Evolutionary conservation across 495 filamentous ascomycete species (phyloP).

Genomic region (Extremus antarcticus): DNA sequence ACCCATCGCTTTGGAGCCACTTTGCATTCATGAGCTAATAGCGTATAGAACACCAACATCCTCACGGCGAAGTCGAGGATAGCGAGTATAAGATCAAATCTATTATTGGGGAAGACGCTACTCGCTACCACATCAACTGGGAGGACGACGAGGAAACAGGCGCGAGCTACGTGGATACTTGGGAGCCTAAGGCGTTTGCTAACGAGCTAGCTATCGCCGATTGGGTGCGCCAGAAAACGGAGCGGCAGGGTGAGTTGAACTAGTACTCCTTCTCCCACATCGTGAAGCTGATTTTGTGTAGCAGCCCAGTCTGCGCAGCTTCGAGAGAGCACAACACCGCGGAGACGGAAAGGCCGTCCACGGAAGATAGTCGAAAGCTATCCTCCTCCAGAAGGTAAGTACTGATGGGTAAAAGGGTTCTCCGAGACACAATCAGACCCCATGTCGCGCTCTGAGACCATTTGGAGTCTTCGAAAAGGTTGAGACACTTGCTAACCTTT

Average conservation of each 20-base stretch:
- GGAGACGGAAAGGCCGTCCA: not conserved
- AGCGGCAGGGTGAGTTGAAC: not conserved
- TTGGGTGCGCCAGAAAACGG: conserved; percentile 12
- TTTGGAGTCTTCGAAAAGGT: too few species aligned
- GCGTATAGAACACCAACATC: not conserved
- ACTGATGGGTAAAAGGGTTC: too few species aligned
- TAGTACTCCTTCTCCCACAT: too few species aligned
- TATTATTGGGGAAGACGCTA: conserved; percentile 16
- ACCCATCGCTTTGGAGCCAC: too few species aligned
- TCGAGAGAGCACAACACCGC: not conserved
- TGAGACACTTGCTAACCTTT: too few species aligned
- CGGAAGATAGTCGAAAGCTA: conserved; percentile 19
- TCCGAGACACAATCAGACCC: too few species aligned
- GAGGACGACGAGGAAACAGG: conserved; percentile 19
- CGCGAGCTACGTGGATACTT: conserved; percentile 16
- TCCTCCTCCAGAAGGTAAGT: not conserved
- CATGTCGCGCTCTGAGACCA: too few species aligned
- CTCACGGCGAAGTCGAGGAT: conserved; percentile 15
- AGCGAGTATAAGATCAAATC: conserved; percentile 4
- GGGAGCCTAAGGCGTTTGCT: conserved; percentile 22
- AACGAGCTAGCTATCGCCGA: conserved; percentile 12
- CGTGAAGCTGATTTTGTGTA: not conserved
- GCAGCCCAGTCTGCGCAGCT: not conserved
- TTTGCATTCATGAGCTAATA: not conserved
- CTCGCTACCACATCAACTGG: conserved; percentile 20